Base-by-base conservation (phyloP, 805 yeast genomes). In the Metschnikowia corniflorae region DNA sequence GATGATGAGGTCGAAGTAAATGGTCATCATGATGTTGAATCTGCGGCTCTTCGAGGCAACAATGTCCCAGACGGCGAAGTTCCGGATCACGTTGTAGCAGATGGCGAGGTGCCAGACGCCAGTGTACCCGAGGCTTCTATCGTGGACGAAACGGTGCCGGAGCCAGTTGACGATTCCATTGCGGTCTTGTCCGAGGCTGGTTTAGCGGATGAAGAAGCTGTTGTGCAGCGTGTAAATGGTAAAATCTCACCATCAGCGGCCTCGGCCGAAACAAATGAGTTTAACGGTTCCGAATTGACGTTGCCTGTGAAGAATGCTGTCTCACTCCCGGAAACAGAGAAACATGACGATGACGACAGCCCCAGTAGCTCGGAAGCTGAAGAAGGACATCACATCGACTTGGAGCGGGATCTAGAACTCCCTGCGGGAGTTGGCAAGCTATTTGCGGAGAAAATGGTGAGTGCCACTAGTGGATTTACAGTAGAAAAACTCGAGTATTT, bases 321-420 rank as follows among this genome's bases (percentile, higher is more conserved):
- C 3, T 22, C 24, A 10, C n/a, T 12, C 10, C 14, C 16, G 14
- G 16, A 10, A 16, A 26, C 16, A 26, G 14, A 10, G 14, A 7
- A 26, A 7, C 16, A n/a, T 7, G 28, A 24, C 10, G 18, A 19
- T 12, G 33, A 23, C n/a, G 27, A 17, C 10, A 29, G 14, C 19
- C 28, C 16, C 14, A 35, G 40, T 38, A 69, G 60, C 30, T 60
- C 71, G 0, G 73, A 67, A 46, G 54, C 56, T 0, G 71, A 60
- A 35, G 59, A 47, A 27, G 64, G 57, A 14, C 22, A 53, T 12
- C 42, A 59, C 33, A 59, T 82, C 7, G 88, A 82, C 32, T 53
- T 65, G 30, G 58, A 79, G 14, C 89, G 84, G 54, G 74, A 73
- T 32, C 49, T 82, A 17, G 33, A 41, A 6, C 13, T 63, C 10